phyloP scores from a whole-genome alignment of 257 asterid species.

The Jasminum sambac region DNA sequence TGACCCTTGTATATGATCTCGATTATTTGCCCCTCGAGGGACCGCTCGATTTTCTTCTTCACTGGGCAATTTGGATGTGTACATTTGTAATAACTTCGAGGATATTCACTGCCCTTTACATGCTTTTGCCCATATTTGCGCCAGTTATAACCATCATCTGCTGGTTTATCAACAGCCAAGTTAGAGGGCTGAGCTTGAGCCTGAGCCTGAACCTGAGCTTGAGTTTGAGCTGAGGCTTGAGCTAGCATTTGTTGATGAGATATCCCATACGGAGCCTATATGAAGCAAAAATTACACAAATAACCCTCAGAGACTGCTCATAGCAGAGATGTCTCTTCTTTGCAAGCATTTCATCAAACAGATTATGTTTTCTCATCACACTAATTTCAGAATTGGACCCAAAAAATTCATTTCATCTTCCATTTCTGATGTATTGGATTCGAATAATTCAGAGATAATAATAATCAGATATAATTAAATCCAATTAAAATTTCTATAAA shows the following conservation, averaged over 20 bases:
- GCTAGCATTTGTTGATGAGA: constrained; percentile 56
- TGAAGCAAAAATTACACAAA: constrained; percentile 17
- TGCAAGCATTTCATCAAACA: neutral
- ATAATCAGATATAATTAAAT: neutral
- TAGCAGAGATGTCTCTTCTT: neutral
- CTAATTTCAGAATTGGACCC: neutral
- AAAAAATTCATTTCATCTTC: neutral
- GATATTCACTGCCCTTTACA: constrained; percentile 66
- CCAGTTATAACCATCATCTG: constrained; percentile 71
- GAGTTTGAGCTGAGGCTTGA: constrained; percentile 51
- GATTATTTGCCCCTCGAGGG: constrained; percentile 65
- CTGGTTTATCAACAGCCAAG: constrained; percentile 38
- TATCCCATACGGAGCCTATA: constrained; percentile 48
- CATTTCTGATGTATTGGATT: neutral
- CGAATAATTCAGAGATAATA: neutral
- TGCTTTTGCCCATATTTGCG: constrained; percentile 73
- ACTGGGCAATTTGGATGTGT: constrained; percentile 41
- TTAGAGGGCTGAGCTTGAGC: constrained; percentile 27
- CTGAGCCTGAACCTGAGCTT: constrained; percentile 32
- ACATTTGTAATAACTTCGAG: constrained; percentile 61
- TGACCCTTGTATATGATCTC: constrained; percentile 61
- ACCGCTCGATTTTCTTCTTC: constrained; percentile 58
- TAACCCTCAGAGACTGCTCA: neutral
- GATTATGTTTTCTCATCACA: neutral
- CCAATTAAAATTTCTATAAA: neutral